Conservation (phyloP, 78 protist genomes). For the Blattamonas nauphoetae region DNA sequence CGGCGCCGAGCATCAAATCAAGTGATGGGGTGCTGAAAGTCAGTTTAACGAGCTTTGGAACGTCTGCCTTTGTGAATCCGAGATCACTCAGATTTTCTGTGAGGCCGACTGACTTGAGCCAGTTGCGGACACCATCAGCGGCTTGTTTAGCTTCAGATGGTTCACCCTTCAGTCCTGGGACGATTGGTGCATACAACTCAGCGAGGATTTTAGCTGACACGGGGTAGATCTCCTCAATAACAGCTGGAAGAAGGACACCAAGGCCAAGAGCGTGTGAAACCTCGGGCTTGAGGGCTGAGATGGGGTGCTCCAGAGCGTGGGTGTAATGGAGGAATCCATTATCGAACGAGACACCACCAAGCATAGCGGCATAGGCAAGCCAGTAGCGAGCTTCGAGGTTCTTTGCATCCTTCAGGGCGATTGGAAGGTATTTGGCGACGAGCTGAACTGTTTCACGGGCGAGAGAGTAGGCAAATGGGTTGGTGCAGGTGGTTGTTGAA, state of each 20-base stretch:
- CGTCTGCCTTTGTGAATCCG: background rate
- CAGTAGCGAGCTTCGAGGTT: constrained; percentile 14
- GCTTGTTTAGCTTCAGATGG: constrained; percentile 5
- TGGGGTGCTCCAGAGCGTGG: constrained; percentile 28
- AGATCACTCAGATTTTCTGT: background rate
- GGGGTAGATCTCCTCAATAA: background rate
- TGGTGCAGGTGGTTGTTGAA: background rate
- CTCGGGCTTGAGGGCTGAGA: constrained; percentile 14
- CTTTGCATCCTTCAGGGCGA: constrained; percentile 8
- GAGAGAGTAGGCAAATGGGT: background rate
- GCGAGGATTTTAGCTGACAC: background rate
- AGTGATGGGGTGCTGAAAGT: too few species aligned
- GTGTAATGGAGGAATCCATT: too few species aligned
- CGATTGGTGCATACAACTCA: too few species aligned
- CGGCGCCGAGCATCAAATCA: too few species aligned
- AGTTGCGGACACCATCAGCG: background rate
- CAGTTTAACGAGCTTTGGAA: background rate
- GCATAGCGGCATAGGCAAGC: background rate
- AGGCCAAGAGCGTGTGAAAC: constrained; percentile 21
- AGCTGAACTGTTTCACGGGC: background rate
- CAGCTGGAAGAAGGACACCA: constrained; percentile 9
- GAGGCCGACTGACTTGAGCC: constrained; percentile 10
- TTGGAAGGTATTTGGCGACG: constrained; percentile 1
- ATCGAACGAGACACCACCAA: constrained; percentile 13
- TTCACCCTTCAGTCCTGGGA: background rate